Evolutionary conservation across 2,329 filamentous ascomycete species (phyloP), one percentile per base, ranked within the genome.

Genomic region (Pseudopyrenochaeta lycopersici): DNA sequence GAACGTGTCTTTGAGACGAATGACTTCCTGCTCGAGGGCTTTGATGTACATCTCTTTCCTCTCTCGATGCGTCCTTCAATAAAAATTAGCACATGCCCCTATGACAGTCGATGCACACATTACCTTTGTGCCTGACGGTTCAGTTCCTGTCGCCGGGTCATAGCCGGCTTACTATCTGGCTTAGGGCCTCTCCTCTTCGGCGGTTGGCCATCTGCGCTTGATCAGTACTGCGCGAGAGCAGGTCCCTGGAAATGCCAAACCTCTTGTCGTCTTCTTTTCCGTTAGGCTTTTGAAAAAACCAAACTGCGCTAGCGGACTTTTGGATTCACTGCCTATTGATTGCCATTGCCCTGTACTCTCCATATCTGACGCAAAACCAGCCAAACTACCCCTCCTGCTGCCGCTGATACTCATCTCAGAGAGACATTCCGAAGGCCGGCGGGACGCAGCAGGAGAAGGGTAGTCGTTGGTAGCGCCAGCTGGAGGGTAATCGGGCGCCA

Each of bases 31-130:
- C 76, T 99, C 95, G 14, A 98, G 85, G 10, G 90, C 88, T 76
- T 96, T 96, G 80, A 97, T 96, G 75, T 98, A 98, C 67, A 92
- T 85, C 77, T 98, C 95, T 76, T 98, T 98, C 63, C 95, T 88
- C 78, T 98, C 95, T 50, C 95, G 92, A 77, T 99, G 95, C 15
- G 95, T 98, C 72, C 95, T 97, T 71, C 0, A 14, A 7, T 3
- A 17, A 49, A 52, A 45, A 52, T 72, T 30, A 72, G 62, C 36
- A 14, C 14, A 29, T 20, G 36, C 40, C 17, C 32, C 23, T 27
- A 21, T 1, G 14, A 33, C 41, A 38, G 11, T 29, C 21, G 23
- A 14, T 14, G 20, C 30, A 43, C 10, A 36, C n/a, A 48, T 7
- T 85, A 96, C 93, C 93, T 89, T 77, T 98, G 95, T 27, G 95